These are phyloP conservation scores for Mucor circinelloides DNA, from an alignment of 371 early-diverging fungal species.

Conservation along the genomic window DNA sequence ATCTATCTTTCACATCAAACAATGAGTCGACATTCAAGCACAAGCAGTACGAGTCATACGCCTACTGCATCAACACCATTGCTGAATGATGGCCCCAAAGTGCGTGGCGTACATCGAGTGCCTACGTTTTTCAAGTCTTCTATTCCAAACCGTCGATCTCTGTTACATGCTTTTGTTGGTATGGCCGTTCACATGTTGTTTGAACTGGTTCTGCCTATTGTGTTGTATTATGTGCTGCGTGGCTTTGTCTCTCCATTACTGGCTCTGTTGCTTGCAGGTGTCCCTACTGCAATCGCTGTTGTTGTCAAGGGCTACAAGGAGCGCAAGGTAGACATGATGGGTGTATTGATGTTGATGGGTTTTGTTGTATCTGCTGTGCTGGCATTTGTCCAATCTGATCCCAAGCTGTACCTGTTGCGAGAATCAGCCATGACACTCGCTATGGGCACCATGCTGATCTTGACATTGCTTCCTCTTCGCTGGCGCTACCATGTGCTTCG, in stretches of 20 bases:
- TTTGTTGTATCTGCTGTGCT: constrained; percentile 50
- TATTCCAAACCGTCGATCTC: constrained; percentile 42
- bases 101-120: constrained; percentile 28
- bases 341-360: constrained; percentile 46
- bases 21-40: constrained; percentile 7
- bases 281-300: constrained; percentile 44
- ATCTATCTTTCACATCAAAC: neutral
- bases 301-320: constrained; percentile 34
- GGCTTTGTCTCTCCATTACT: constrained; percentile 39
- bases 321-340: constrained; percentile 48
- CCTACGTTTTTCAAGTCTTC: constrained; percentile 45
- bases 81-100: constrained; percentile 11
- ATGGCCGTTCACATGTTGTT: constrained; percentile 41
- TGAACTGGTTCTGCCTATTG: constrained; percentile 45
- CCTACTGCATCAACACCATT: constrained; percentile 25
- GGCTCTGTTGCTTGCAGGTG: constrained; percentile 45
- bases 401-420: constrained; percentile 49
- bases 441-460: constrained; percentile 46
- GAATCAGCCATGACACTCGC: constrained; percentile 54
- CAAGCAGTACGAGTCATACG: neutral
- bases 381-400: constrained; percentile 50
- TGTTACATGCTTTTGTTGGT: constrained; percentile 35
- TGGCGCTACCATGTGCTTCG: constrained; percentile 31
- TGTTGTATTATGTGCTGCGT: constrained; percentile 45
- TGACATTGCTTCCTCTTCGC: constrained; percentile 44